phyloP scores from a whole-genome alignment of 305 asterid species.

The Petunia hybrid region DNA sequence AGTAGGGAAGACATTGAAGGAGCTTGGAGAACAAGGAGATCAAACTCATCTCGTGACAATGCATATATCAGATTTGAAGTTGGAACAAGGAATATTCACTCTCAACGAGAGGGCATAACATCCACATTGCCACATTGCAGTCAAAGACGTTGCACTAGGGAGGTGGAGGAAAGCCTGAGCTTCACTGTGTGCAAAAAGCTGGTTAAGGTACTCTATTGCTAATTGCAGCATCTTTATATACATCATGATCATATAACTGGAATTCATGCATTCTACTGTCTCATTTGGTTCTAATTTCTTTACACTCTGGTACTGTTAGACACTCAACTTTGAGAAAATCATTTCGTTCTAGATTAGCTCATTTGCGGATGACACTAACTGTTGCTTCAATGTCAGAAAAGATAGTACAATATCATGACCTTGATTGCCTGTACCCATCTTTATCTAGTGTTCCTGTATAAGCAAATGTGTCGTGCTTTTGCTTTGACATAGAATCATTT shows the following conservation, averaged over 20 bases:
- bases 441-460: neutral
- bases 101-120: slow-evolving; percentile 43
- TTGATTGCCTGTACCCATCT: slow-evolving; percentile 3
- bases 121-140: slow-evolving; percentile 44
- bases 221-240: slow-evolving; percentile 7
- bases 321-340: neutral
- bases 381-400: neutral
- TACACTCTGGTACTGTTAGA: slow-evolving; percentile 11
- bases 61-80: slow-evolving; percentile 64
- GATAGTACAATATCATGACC: slow-evolving; percentile 7
- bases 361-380: neutral
- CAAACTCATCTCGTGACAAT: slow-evolving; percentile 70
- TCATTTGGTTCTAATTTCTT: neutral
- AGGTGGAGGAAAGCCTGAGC: slow-evolving; percentile 80
- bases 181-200: slow-evolving; percentile 82
- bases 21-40: slow-evolving; percentile 73
- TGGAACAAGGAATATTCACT: slow-evolving; percentile 54
- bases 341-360: neutral
- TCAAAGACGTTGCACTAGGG: slow-evolving; percentile 50
- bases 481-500: neutral
- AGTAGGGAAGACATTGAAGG: slow-evolving; percentile 52
- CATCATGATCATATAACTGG: neutral
- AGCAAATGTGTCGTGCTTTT: neutral
- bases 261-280: neutral
- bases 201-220: slow-evolving; percentile 69